These are phyloP conservation scores for Nosema bombycis DNA, from an alignment of 371 early-diverging fungal species.

Conservation along the genomic window DNA sequence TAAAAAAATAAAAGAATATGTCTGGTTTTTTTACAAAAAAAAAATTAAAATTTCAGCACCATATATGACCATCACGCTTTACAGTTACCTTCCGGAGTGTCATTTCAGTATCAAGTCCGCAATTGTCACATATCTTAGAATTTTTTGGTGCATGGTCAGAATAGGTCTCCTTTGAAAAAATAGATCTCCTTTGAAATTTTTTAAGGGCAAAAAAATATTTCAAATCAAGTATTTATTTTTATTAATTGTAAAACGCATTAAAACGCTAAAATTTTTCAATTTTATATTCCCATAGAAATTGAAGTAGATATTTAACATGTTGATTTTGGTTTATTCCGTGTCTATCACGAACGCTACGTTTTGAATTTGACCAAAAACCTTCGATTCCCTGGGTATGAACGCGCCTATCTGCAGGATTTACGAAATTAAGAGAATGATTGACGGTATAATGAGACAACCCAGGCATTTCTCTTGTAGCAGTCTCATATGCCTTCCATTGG, in stretches of 20 bases:
- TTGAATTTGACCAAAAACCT: neutral
- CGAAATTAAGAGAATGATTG: neutral
- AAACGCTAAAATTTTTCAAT: neutral
- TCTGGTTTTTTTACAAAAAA: too few species aligned
- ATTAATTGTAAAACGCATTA: neutral
- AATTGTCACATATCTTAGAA: too few species aligned
- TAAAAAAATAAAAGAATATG: too few species aligned
- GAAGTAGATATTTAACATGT: neutral
- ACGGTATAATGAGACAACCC: too few species aligned
- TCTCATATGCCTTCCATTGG: neutral
- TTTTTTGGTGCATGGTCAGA: too few species aligned
- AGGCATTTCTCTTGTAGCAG: too few species aligned
- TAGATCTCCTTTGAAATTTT: too few species aligned
- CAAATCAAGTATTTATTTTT: neutral
- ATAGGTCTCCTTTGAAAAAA: too few species aligned
- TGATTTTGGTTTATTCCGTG: neutral
- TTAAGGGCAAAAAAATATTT: neutral
- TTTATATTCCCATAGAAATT: neutral
- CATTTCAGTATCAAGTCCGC: too few species aligned
- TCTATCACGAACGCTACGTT: neutral
- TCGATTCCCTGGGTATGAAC: neutral
- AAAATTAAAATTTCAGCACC: too few species aligned
- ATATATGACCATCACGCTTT: too few species aligned
- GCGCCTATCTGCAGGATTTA: neutral
- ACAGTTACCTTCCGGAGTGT: too few species aligned